Evolutionary conservation across 345 rosid genomes (phyloP), one percentile per base, ranked within the genome.

Genomic region (Brassica nigra): DNA sequence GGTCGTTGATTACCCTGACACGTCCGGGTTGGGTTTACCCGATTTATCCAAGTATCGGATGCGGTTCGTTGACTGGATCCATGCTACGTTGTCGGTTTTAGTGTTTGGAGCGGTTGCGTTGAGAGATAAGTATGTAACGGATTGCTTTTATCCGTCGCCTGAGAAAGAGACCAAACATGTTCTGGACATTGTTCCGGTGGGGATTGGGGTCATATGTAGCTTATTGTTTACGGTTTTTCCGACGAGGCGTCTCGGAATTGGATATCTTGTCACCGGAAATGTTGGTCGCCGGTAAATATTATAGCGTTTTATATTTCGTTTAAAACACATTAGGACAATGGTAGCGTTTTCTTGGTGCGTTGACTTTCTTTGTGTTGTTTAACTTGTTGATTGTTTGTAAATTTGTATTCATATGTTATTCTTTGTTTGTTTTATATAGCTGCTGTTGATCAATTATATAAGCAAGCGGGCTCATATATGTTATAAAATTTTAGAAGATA

Each of bases 211-310:
- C 6, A 76, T 92, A 57, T 85, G 94, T 74, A 84, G 94, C 81
- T 73, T 91, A 70, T 54, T 95, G 78, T 95, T 95, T 44, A 75
- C 86, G 78, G 84, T 89, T 63, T 95, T 95, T 36, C 97, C 99
- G 4, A 82, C 97, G 2, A 88, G 86, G 61, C 86, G 99, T 78
- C 97, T 89, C 68, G 97, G 99, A 4, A 86, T 91, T 77, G 99
- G 99, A n/a, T 94, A 88, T 74, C 93, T 97, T 3, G 54, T 91
- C 10, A 85, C 92, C 75, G 78, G 82, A 11, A 62, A 68, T 8
- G 74, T 61, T 67, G 76, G 54, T 54, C 83, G 73, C 34, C 42
- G 68, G 29, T 62, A 72, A 78, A 15, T 10, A 29, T 57, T 44
- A 27, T 65, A 66, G 33, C 42, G 62, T 74, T 49, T 52, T 30